Conservation (phyloP, 179 eudicot genomes). For the Beta corolliflora region DNA sequence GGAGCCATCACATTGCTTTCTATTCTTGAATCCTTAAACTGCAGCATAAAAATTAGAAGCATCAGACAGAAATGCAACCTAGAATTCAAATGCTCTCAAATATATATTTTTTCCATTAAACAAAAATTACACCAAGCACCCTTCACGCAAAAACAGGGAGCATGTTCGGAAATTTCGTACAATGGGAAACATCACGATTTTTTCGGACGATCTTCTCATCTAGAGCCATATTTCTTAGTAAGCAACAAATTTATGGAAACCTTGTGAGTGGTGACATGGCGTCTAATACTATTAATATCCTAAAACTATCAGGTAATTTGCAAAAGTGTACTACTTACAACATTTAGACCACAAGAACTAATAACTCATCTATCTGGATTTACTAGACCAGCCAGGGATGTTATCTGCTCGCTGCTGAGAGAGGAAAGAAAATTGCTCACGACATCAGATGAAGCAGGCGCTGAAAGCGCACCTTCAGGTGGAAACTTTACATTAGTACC, state of each 20-base stretch:
- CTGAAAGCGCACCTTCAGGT: constrained; percentile 11
- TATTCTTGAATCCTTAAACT: too few relatives aligned
- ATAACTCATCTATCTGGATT: not conserved
- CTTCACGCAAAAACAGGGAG: constrained; percentile 24
- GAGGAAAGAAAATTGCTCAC: constrained; percentile 22
- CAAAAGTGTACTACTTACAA: constrained; percentile 10
- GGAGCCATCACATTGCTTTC: too few relatives aligned
- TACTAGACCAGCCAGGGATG: constrained; percentile 8
- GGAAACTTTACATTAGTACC: constrained; percentile 4
- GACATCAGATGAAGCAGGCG: constrained; percentile 5
- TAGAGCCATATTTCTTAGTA: not conserved
- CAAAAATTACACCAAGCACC: constrained; percentile 15
- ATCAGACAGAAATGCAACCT: not conserved
- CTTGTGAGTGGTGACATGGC: not conserved
- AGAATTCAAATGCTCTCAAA: not conserved
- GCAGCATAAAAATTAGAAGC: not conserved
- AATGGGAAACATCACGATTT: not conserved
- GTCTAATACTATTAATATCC: too few relatives aligned
- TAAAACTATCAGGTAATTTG: not conserved
- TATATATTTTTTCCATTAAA: not conserved
- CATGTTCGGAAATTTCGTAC: not conserved
- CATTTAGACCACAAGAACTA: not conserved
- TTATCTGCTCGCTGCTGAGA: constrained; percentile 24
- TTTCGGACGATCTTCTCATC: too few relatives aligned
- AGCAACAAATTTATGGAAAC: not conserved